phyloP scores from a whole-genome alignment of 1,139 yeast species.

The Pichia inconspicua region DNA sequence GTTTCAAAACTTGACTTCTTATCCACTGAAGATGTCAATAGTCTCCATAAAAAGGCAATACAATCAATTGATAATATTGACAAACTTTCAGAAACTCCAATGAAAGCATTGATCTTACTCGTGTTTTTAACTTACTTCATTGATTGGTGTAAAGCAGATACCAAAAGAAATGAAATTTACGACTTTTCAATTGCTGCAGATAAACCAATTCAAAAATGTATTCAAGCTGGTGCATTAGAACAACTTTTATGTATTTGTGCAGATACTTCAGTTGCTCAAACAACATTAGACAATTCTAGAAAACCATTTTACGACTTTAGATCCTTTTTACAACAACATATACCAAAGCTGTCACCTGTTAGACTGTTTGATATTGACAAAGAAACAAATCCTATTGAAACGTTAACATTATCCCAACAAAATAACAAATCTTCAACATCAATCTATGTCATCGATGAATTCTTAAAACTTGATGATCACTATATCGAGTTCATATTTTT shows the following conservation, averaged over 20 bases:
- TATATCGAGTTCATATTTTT: constrained; percentile 25
- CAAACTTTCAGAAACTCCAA: constrained; percentile 42
- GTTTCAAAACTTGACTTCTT: constrained; percentile 31
- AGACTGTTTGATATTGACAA: constrained; percentile 37
- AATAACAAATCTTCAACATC: constrained; percentile 21
- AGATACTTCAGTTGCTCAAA: constrained; percentile 43
- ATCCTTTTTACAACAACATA: constrained; percentile 55
- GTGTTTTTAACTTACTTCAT: constrained; percentile 59
- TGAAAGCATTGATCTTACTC: constrained; percentile 52
- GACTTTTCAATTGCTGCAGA: constrained; percentile 42
- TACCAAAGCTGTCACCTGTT: constrained; percentile 47
- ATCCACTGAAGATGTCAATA: constrained; percentile 30
- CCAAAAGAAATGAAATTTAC: constrained; percentile 28
- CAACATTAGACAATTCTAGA: constrained; percentile 9
- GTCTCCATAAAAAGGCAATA: constrained; percentile 30
- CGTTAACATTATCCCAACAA: constrained; percentile 20
- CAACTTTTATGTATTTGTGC: constrained; percentile 64
- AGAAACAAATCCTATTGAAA: constrained; percentile 25
- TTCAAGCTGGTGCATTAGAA: constrained; percentile 72
- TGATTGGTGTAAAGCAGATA: constrained; percentile 56
- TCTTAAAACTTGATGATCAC: constrained; percentile 28
- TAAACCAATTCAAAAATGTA: constrained; percentile 44
- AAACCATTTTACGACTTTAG: constrained; percentile 55
- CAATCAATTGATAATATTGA: constrained; percentile 29
- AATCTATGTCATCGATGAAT: constrained; percentile 22